A percentile compares a stretch with the other conserved stretches of the same genome.
Conservation (phyloP, 495 filamentous ascomycete species). For the Tirmania nivea region DNA sequence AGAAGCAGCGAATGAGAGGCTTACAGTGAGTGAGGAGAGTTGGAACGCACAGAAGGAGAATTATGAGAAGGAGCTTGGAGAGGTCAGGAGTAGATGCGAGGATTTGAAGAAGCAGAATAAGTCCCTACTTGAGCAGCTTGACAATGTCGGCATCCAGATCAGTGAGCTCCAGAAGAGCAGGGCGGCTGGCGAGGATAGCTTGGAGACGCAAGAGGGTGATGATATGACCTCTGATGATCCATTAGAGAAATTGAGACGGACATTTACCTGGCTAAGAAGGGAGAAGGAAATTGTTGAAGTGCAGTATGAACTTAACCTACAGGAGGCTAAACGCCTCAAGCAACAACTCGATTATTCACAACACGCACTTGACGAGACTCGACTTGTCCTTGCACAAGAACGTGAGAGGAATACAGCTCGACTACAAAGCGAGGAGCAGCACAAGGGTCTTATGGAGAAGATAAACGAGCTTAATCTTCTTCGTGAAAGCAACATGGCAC, state of each 20-base stretch:
- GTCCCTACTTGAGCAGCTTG: constrained; percentile 68
- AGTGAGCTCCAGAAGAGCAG: constrained; percentile 53
- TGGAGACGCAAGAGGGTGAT: constrained; percentile 21
- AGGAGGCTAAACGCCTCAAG: constrained; percentile 67
- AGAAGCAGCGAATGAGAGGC: constrained; percentile 54
- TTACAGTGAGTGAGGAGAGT: constrained; percentile 62
- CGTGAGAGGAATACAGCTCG: constrained; percentile 53
- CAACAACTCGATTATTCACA: constrained; percentile 77
- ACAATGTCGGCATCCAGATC: constrained; percentile 59
- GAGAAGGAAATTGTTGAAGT: constrained; percentile 97
- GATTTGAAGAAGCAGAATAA: constrained; percentile 71
- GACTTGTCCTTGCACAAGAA: constrained; percentile 71
- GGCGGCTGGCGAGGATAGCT: constrained; percentile 27
- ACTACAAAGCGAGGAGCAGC: constrained; percentile 43
- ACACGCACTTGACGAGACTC: constrained; percentile 63
- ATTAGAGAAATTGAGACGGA: constrained; percentile 57
- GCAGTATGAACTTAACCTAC: constrained; percentile 66
- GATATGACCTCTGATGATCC: constrained; percentile 24
- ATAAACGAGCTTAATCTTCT: constrained; percentile 86
- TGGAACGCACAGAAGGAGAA: constrained; percentile 63
- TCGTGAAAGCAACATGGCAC: constrained; percentile 73
- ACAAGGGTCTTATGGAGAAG: constrained; percentile 79
- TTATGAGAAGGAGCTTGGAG: constrained; percentile 62
- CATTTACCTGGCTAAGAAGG: constrained; percentile 73
- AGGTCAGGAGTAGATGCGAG: constrained; percentile 54